Percentiles rank a stretch among this genome's conserved stretches.
Evolutionary conservation across 192 early-diverging fungal genomes (phyloP).

Genomic region (Coemansia sp.): DNA sequence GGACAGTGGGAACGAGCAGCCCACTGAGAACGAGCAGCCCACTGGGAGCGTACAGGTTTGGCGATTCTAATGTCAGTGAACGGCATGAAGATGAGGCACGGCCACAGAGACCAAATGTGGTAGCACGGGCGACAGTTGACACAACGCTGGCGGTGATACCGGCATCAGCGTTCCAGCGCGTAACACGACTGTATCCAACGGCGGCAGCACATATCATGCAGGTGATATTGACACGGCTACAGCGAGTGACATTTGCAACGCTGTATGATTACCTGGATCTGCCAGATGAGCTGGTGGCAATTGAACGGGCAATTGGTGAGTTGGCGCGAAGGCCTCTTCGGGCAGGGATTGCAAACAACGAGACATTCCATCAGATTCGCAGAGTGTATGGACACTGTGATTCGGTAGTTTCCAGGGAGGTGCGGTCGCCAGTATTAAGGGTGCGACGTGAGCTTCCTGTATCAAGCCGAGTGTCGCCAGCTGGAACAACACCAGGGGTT

Average conservation of each 20-base stretch:
- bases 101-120: slow-evolving; percentile 70
- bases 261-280: slow-evolving; percentile 86
- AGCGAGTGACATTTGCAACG: slow-evolving; percentile 91
- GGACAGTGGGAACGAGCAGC: neutral
- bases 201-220: slow-evolving; percentile 94
- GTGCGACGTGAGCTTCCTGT: no score
- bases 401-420: neutral
- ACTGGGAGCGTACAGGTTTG: neutral
- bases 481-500: slow-evolving; percentile 5
- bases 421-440: no score
- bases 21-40: neutral
- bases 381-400: slow-evolving; percentile 6
- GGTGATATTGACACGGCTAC: slow-evolving; percentile 92
- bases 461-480: slow-evolving; percentile 7
- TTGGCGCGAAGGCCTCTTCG: slow-evolving; percentile 43
- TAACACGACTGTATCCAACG: slow-evolving; percentile 88
- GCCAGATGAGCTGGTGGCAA: slow-evolving; percentile 79
- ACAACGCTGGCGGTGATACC: slow-evolving; percentile 94
- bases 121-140: slow-evolving; percentile 81
- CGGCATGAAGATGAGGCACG: slow-evolving; percentile 8
- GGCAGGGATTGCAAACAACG: slow-evolving; percentile 18
- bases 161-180: slow-evolving; percentile 84
- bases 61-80: neutral
- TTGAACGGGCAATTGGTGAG: slow-evolving; percentile 83
- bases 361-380: slow-evolving; percentile 17